Evolutionary conservation across 345 rosid species (phyloP).

Genomic region (Aquilaria malaccensis): DNA sequence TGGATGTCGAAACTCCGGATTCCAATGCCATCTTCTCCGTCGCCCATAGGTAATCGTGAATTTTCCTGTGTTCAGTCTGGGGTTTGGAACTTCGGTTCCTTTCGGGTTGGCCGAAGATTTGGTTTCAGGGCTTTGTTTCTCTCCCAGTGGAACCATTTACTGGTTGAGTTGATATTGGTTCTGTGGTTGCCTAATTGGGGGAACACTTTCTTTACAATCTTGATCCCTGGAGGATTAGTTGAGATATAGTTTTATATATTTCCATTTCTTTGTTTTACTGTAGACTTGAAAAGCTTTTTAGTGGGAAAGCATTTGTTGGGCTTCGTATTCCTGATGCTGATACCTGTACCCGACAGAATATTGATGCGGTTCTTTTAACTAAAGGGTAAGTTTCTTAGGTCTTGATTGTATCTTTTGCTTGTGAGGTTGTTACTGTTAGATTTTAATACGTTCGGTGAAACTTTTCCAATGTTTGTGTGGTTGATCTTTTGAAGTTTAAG

Average conservation of each 20-base stretch:
- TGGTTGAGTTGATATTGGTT: no score
- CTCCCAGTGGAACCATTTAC: no score
- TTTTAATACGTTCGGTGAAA: not conserved
- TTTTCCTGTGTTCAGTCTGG: not conserved
- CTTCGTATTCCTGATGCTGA: constrained; percentile 93
- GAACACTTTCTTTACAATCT: no score
- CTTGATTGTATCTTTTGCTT: not conserved
- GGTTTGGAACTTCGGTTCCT: not conserved
- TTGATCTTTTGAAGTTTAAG: not conserved
- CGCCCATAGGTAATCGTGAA: constrained; percentile 38
- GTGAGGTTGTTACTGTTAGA: not conserved
- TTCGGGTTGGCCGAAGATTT: no score
- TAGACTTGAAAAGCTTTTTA: constrained; percentile 81
- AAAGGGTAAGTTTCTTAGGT: constrained; percentile 35
- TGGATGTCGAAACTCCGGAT: constrained; percentile 58
- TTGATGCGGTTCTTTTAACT: constrained; percentile 65
- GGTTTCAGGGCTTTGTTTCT: no score
- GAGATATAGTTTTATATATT: not conserved
- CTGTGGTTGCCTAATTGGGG: no score
- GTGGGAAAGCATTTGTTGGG: constrained; percentile 78
- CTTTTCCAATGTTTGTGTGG: not conserved
- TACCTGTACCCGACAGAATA: constrained; percentile 56
- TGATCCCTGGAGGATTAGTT: not conserved
- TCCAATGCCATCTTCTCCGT: constrained; percentile 66
- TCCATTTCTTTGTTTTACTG: not conserved